Conservation (phyloP, 352 stramenopile species). For the Phytopythium sindhum region DNA sequence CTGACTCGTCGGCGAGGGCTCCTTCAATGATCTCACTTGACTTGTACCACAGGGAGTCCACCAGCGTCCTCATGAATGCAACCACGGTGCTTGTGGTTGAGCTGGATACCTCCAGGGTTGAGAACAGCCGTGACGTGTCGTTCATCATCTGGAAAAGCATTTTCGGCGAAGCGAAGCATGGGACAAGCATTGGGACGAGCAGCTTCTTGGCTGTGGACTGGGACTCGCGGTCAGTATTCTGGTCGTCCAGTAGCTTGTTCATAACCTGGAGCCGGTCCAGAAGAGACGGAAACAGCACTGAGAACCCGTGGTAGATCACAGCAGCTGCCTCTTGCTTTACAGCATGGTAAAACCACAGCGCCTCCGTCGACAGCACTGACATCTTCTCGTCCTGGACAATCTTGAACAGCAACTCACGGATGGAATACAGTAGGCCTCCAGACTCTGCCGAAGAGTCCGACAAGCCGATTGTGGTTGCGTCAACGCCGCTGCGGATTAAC, state of each 20-base stretch:
- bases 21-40: constrained; percentile 18
- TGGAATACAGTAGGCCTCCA: constrained; percentile 43
- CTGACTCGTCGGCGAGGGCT: constrained; percentile 8
- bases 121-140: constrained; percentile 33
- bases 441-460: constrained; percentile 22
- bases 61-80: constrained; percentile 55
- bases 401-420: constrained; percentile 67
- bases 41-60: constrained; percentile 46
- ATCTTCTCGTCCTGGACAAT: constrained; percentile 55
- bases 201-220: constrained; percentile 47
- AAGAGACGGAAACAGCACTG: constrained; percentile 75
- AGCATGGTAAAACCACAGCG: constrained; percentile 67
- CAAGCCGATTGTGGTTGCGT: constrained; percentile 58
- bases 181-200: constrained; percentile 78
- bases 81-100: constrained; percentile 20
- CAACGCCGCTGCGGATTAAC: constrained; percentile 69
- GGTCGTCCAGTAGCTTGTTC: constrained; percentile 65
- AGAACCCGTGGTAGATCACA: constrained; percentile 78
- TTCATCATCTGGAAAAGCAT: constrained; percentile 83
- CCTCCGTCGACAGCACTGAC: constrained; percentile 27
- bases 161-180: constrained; percentile 78
- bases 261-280: constrained; percentile 78
- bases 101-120: constrained; percentile 11
- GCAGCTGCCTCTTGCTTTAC: constrained; percentile 78
- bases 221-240: constrained; percentile 14